phyloP scores from a whole-genome alignment of 495 filamentous ascomycete genomes.

The Xylaria venustula region DNA sequence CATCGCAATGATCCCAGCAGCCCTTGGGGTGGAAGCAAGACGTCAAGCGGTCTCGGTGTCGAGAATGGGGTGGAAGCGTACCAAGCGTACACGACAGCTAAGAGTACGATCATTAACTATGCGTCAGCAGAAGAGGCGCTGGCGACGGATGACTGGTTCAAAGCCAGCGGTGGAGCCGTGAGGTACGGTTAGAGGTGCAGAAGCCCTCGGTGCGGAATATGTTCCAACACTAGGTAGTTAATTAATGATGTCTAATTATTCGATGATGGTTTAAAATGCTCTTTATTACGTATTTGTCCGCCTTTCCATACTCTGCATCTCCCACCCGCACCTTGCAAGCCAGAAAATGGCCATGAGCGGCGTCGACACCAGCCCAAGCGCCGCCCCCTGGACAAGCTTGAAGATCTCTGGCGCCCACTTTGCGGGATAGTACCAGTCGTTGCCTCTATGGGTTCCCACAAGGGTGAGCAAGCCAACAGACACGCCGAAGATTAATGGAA shows the following conservation, averaged over 20 bases:
- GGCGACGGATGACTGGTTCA: conserved; percentile 50
- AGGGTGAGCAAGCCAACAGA: conserved; percentile 41
- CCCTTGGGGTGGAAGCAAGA: conserved; percentile 57
- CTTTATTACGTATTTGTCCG: not conserved
- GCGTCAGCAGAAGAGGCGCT: conserved; percentile 40
- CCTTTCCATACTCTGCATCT: conserved; percentile 10
- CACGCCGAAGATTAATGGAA: conserved; percentile 36
- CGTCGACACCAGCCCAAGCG: conserved; percentile 39
- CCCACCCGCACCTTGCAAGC: conserved; percentile 44
- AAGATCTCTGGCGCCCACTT: conserved; percentile 45
- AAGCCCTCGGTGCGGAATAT: too few relatives aligned
- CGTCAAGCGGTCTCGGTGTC: conserved; percentile 54
- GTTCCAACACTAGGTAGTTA: too few relatives aligned
- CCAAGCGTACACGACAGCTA: conserved; percentile 55
- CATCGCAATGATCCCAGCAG: conserved; percentile 61
- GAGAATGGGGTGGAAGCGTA: conserved; percentile 60
- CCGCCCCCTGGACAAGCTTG: conserved; percentile 42
- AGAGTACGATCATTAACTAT: conserved; percentile 61
- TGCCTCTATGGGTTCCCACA: conserved; percentile 13
- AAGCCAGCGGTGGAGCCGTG: conserved; percentile 38
- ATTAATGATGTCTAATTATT: conserved; percentile 11
- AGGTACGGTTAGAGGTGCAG: conserved; percentile 43
- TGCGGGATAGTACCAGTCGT: conserved; percentile 39
- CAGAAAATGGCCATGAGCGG: conserved; percentile 42
- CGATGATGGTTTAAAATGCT: not conserved